Conservation (phyloP, 345 rosid species). For the Crucihimalaya himalaica region DNA sequence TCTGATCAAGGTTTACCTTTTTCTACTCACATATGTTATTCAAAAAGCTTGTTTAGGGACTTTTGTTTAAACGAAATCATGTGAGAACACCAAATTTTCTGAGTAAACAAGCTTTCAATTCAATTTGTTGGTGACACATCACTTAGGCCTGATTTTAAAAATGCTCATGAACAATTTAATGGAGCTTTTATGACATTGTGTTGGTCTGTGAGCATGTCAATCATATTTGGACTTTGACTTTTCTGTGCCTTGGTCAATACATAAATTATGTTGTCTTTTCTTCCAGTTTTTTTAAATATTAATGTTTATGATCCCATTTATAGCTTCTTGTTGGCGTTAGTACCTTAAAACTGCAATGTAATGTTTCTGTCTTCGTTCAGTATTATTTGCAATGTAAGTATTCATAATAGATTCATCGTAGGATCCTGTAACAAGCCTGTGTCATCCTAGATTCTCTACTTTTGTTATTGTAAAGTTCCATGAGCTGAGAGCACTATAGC, state of each 20-base stretch:
- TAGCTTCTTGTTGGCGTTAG: constrained; percentile 1
- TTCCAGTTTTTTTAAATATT: constrained; percentile 7
- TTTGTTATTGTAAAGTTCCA: no score
- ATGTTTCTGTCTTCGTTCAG: not conserved
- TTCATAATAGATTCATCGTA: no score
- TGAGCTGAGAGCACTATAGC: no score
- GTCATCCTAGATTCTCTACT: no score
- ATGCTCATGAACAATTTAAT: constrained; percentile 23
- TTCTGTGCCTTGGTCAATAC: constrained; percentile 22
- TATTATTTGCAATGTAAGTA: constrained; percentile 5
- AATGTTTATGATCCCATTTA: constrained; percentile 15
- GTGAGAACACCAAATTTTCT: no score
- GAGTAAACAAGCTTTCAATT: no score
- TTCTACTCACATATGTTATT: constrained; percentile 4
- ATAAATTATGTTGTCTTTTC: not conserved
- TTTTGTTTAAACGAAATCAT: no score
- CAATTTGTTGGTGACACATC: constrained; percentile 18
- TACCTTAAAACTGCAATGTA: not conserved
- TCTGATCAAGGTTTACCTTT: constrained; percentile 32
- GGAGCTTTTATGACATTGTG: no score
- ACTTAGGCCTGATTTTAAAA: constrained; percentile 17
- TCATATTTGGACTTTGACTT: constrained; percentile 28
- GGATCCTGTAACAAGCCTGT: no score
- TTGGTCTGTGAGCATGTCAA: no score
- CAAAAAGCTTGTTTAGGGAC: no score